Base-by-base conservation (phyloP, 2,329 filamentous ascomycete species). In the Alternaria infectoria region DNA sequence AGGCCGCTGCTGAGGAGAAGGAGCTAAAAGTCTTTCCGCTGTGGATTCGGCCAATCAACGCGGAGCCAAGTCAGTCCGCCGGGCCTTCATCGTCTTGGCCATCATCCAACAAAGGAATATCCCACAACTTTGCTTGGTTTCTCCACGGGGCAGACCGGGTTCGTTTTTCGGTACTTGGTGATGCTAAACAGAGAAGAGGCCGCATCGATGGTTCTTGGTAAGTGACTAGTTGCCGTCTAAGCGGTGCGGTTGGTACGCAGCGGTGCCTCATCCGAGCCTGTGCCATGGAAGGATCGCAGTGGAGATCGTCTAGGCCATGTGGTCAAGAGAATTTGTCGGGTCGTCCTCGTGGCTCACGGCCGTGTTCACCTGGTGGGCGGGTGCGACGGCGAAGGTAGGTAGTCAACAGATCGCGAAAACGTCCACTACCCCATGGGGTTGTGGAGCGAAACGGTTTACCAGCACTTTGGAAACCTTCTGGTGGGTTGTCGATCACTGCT, bases 131-230 rank as follows among this genome's bases (percentile, higher is more conserved):
- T 54, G 40, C 45, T 56, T 49, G 44, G 44, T 13, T 32, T 49
- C 57, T 54, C 60, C 55, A 66, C 69, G 68, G 69, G 57, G 55
- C 17, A 64, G 56, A 44, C 52, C 69, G 70, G 70, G 55, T 57
- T 21, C 50, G 17, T 46, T 45, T 46, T 9, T 26, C 55, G 15
- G 44, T 21, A 51, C 23, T 43, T 60, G 26, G 40, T 62, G 55
- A 56, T 30, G 17, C 57, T 32, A 40, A n/a, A 44, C n/a, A 46
- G n/a, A 49, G 28, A 30, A 15, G 7, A 5, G 19, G n/a, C 44
- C 25, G 57, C 32, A 21, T 44, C 49, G 44, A 8, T 50, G 25
- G 25, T 19, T 49, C 19, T 45, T 45, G 51, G 50, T 57, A 46
- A 51, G 55, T 32, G 25, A 32, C 52, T 52, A 59, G 57, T 46